Conservation (phyloP, 331 rosid genomes). For the Cydonia oblonga region DNA sequence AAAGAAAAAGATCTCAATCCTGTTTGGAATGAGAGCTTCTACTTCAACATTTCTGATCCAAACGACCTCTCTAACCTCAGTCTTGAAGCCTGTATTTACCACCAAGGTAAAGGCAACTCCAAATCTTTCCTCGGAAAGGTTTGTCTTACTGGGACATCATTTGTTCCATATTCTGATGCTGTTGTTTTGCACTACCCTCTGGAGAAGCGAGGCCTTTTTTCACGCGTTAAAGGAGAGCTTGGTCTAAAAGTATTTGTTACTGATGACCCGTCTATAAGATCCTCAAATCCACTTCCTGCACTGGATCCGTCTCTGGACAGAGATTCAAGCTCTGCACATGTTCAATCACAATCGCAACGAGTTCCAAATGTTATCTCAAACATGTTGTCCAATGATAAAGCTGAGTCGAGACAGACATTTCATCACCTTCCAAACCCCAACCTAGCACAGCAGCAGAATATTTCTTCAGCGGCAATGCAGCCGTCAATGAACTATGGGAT, state of each 20-base stretch:
- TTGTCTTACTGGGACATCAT: conserved; percentile 65
- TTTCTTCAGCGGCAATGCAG: conserved; percentile 7
- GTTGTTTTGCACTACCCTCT: conserved; percentile 76
- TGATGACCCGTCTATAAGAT: conserved; percentile 57
- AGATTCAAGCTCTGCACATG: conserved; percentile 21
- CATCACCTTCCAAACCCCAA: conserved; percentile 41
- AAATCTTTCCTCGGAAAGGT: conserved; percentile 63
- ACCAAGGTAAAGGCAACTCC: conserved; percentile 27
- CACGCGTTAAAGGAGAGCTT: conserved; percentile 74
- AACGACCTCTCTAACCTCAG: conserved; percentile 31
- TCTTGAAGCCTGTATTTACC: conserved; percentile 50
- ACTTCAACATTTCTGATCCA: conserved; percentile 64
- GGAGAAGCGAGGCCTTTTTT: conserved; percentile 47
- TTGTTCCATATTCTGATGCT: conserved; percentile 77
- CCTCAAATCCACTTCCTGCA: conserved; percentile 51
- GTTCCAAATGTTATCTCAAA: conserved; percentile 27
- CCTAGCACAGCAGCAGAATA: conserved; percentile 21
- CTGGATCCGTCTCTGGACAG: conserved; percentile 27
- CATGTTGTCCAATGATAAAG: conserved; percentile 37
- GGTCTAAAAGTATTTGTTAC: conserved; percentile 85
- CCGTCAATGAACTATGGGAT: conserved; percentile 25
- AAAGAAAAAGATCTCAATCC: conserved; percentile 79
- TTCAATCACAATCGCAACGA: conserved; percentile 17
- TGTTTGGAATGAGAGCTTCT: conserved; percentile 75
- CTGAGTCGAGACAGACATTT: conserved; percentile 43